Conservation (phyloP, 768 basidiomycete species). For the Candolleomyces eurysporus region DNA sequence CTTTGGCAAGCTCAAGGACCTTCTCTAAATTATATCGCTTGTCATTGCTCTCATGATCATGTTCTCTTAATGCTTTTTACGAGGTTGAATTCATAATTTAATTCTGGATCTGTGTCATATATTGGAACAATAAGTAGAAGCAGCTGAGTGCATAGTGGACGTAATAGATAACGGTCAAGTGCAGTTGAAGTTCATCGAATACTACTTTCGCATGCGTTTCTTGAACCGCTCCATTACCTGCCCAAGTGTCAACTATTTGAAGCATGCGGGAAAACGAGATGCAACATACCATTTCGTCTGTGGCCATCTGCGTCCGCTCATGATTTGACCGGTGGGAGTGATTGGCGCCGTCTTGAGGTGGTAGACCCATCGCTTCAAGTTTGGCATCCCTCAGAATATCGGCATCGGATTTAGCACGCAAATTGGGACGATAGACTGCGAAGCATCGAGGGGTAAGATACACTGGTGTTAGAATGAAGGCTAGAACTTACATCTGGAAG, state of each 20-base stretch:
- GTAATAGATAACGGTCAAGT: too few relatives aligned
- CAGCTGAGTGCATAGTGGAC: too few relatives aligned
- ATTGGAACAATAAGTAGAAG: too few relatives aligned
- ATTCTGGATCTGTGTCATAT: too few relatives aligned
- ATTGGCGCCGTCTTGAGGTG: conserved; percentile 51
- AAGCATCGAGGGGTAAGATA: background rate
- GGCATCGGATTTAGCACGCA: conserved; percentile 81
- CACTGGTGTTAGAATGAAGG: conserved; percentile 4
- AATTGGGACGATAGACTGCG: conserved; percentile 81
- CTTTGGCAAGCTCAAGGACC: conserved; percentile 44
- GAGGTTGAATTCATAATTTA: too few relatives aligned
- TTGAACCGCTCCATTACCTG: conserved; percentile 97
- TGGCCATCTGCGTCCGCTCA: conserved; percentile 76
- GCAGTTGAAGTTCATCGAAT: too few relatives aligned
- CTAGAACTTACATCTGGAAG: conserved; percentile 75
- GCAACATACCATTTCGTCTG: conserved; percentile 78
- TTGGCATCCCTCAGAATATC: conserved; percentile 88
- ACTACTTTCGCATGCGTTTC: conserved; percentile 84
- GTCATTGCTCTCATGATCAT: too few relatives aligned
- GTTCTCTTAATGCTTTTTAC: too few relatives aligned
- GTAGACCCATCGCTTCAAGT: conserved; percentile 79
- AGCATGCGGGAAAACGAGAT: background rate
- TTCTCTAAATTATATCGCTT: background rate
- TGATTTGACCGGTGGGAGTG: conserved; percentile 38
- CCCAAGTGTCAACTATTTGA: background rate